Evolutionary conservation across 2,329 filamentous ascomycete species (phyloP).

Genomic region (Orbilia blumenaviensis): DNA sequence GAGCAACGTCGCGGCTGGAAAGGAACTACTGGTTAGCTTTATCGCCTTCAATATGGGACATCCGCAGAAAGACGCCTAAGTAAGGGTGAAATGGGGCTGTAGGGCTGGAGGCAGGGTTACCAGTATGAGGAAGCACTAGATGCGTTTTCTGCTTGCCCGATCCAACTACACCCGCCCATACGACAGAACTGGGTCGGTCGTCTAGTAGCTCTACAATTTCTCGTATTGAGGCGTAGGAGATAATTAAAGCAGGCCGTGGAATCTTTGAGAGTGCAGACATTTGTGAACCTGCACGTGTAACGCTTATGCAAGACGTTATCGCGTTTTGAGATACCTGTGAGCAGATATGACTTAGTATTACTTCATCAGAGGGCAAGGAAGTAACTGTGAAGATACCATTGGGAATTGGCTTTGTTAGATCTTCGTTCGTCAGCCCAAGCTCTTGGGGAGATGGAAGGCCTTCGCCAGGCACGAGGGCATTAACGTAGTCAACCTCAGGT

Average conservation of each 20-base stretch:
- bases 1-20: constrained; percentile 11
- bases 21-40: neutral
- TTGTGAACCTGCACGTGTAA: neutral
- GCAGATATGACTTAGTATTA: neutral
- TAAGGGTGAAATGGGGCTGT: neutral
- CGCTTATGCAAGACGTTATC: constrained; percentile 15
- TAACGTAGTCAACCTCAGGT: constrained; percentile 11
- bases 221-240: constrained; percentile 7
- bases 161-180: constrained; percentile 5
- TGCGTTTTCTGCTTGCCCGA: constrained; percentile 2
- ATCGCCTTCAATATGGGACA: too few species aligned
- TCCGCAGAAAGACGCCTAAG: too few species aligned
- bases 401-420: constrained; percentile 15
- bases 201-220: neutral
- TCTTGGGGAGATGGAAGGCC: constrained; percentile 11
- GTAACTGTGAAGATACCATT: neutral
- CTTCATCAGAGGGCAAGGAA: neutral
- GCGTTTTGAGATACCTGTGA: neutral
- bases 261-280: neutral
- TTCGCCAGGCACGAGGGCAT: constrained; percentile 1
- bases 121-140: neutral
- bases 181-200: neutral
- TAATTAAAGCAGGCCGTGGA: constrained; percentile 29
- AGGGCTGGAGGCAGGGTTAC: neutral
- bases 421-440: constrained; percentile 16